Conservation (phyloP, 352 stramenopile species). For the Peronospora farinosa region DNA sequence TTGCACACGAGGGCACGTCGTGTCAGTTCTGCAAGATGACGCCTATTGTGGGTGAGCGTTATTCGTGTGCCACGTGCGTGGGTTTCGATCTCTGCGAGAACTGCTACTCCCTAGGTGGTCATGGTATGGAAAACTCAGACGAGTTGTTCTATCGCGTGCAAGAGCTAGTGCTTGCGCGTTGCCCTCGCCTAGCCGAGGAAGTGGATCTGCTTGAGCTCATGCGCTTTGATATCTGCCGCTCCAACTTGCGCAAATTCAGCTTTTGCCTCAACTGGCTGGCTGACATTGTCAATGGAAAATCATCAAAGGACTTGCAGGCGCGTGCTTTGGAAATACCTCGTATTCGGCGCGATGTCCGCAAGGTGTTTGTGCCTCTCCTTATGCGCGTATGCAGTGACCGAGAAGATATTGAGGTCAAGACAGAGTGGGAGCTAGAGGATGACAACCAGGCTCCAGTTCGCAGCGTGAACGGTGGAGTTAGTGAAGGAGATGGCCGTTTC, state of each 20-base stretch:
- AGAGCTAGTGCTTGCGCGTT: conserved; percentile 65
- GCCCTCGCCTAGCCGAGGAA: conserved; percentile 50
- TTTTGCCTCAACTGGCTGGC: conserved; percentile 82
- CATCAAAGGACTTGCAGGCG: conserved; percentile 61
- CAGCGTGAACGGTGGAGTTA: conserved; percentile 48
- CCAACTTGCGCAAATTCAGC: conserved; percentile 80
- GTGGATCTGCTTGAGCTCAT: conserved; percentile 73
- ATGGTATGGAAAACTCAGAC: conserved; percentile 81
- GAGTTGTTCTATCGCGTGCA: conserved; percentile 80
- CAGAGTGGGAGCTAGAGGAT: conserved; percentile 78
- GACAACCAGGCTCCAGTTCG: conserved; percentile 62
- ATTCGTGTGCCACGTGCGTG: conserved; percentile 72
- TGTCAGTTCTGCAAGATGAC: conserved; percentile 79
- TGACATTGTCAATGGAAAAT: conserved; percentile 77
- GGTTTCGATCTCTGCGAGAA: conserved; percentile 77
- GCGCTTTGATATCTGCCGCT: conserved; percentile 82
- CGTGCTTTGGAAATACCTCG: conserved; percentile 72
- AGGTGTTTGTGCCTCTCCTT: conserved; percentile 74
- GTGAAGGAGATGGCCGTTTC: conserved; percentile 62
- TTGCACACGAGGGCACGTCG: conserved; percentile 63
- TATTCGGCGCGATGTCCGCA: conserved; percentile 71
- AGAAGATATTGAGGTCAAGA: conserved; percentile 80
- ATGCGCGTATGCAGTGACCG: conserved; percentile 73
- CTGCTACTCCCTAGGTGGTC: conserved; percentile 72
- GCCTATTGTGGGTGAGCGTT: conserved; percentile 67